These are phyloP conservation scores for Fabrea salina DNA, from an alignment of 169 alveolate species.

Conservation along the genomic window DNA sequence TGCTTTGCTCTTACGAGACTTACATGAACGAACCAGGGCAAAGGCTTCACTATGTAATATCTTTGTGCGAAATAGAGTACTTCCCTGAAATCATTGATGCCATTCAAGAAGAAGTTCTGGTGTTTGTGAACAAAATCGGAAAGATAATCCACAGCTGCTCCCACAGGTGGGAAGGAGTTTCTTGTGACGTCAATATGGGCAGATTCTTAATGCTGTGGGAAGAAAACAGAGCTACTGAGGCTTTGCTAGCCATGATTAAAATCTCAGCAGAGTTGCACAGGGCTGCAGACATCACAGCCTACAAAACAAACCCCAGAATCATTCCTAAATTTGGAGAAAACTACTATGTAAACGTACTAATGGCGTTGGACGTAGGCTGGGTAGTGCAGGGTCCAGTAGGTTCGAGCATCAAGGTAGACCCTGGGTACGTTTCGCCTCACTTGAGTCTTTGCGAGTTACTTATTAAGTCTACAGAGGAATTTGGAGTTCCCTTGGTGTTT, in stretches of 20 bases:
- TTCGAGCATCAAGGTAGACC: conserved; percentile 69
- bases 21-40: conserved; percentile 65
- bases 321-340: conserved; percentile 18
- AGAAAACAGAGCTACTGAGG: neutral
- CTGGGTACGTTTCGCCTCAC: conserved; percentile 63
- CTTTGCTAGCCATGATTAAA: conserved; percentile 15
- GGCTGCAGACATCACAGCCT: conserved; percentile 32
- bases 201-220: conserved; percentile 54
- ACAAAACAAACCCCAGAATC: conserved; percentile 34
- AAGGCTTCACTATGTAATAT: conserved; percentile 51
- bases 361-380: conserved; percentile 69
- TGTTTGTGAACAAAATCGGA: conserved; percentile 73
- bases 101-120: conserved; percentile 73
- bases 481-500: conserved; percentile 34
- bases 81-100: conserved; percentile 70
- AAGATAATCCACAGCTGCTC: conserved; percentile 64
- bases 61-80: conserved; percentile 56
- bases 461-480: conserved; percentile 26
- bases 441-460: conserved; percentile 45
- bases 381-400: conserved; percentile 77
- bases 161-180: conserved; percentile 56
- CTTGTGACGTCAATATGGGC: conserved; percentile 63
- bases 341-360: conserved; percentile 59
- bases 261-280: conserved; percentile 26
- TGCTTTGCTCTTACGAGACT: conserved; percentile 58